Percentiles rank a stretch among this genome's conserved stretches.
Conservation (phyloP, 495 filamentous ascomycete genomes). For the Lindgomyces ingoldianus region DNA sequence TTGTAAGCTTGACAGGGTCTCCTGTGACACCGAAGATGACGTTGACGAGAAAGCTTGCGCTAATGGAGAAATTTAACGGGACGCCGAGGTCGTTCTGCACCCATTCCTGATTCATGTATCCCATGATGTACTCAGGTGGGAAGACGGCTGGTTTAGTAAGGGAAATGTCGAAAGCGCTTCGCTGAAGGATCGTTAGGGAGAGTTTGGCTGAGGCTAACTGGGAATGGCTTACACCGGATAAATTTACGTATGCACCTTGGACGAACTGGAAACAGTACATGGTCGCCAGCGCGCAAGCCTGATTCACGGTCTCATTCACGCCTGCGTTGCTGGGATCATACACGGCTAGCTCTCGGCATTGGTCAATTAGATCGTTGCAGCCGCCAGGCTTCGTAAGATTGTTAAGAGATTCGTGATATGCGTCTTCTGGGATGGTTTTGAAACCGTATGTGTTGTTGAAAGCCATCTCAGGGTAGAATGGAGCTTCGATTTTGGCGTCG, state of each 20-base stretch:
- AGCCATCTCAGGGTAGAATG: conserved; percentile 21
- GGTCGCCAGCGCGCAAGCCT: conserved; percentile 12
- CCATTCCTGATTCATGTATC: conserved; percentile 25
- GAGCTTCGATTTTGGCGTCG: conserved; percentile 15
- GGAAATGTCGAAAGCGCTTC: conserved; percentile 18
- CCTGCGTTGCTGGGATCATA: conserved; percentile 10
- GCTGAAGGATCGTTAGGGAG: background rate
- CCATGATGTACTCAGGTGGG: conserved; percentile 16
- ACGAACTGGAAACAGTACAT: conserved; percentile 17
- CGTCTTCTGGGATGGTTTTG: conserved; percentile 40
- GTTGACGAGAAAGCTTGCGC: background rate
- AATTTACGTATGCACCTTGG: conserved; percentile 11
- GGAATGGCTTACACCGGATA: conserved; percentile 15
- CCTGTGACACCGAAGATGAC: conserved; percentile 18
- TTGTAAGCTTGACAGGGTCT: conserved; percentile 20
- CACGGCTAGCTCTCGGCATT: conserved; percentile 35
- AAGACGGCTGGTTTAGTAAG: background rate
- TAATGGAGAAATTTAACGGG: conserved; percentile 23
- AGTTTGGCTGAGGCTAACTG: background rate
- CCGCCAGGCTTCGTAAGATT: conserved; percentile 13
- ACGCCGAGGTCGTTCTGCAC: conserved; percentile 25
- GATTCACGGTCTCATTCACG: conserved; percentile 16
- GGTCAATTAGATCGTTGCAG: conserved; percentile 16
- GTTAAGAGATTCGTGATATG: conserved; percentile 3
- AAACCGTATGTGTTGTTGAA: conserved; percentile 33